Base-by-base conservation (phyloP, 495 filamentous ascomycete species). In the Talaromyces borbonicus region DNA sequence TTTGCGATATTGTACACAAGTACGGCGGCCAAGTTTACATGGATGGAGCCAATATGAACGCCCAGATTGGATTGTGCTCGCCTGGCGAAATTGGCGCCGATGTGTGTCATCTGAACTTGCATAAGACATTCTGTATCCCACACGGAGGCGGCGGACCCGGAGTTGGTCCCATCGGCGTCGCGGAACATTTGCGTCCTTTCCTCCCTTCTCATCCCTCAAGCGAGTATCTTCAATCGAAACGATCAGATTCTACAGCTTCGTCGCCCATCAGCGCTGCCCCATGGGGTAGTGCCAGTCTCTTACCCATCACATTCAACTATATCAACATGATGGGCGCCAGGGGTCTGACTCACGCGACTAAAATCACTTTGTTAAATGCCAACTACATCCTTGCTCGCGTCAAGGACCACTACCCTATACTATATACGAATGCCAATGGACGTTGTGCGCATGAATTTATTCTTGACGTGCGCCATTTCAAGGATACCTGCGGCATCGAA, bases 1-100 rank as follows among this genome's bases (percentile, higher is more conserved):
- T 81, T 11, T 95, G 88, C 59, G 69, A 85, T 30, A 70, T 93
- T 27, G 87, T 98, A 5, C 93, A 98, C 64, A 56, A 80, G 50
- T 71, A 92, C 56, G 93, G 93, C 38, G 92, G 92, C 14, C 87
- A 94, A 58, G 92, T 98, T 20, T 98, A 96, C 69, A 96, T 98
- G 92, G 92, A 98, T 64, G 92, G 92, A 45, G 92, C 92, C 43
- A 98, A 98, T 66, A 90, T 98, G 88, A 98, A 97, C 57, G 92
- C 92, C 18, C 92, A 98, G 62, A 95, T 98, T 49, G 92, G 92
- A 1, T 79, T 98, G 8, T 97, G 92, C 72, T 94, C 89, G 0
- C 92, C 92, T 4, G 92, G 92, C 12, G 89, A 95, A 59, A 96
- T 98, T 54, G 92, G 92, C 30, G 92, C 92, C 8, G 92, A 98